Evolutionary conservation across 345 rosid species (phyloP).

Genomic region (Syzygium jambos): DNA sequence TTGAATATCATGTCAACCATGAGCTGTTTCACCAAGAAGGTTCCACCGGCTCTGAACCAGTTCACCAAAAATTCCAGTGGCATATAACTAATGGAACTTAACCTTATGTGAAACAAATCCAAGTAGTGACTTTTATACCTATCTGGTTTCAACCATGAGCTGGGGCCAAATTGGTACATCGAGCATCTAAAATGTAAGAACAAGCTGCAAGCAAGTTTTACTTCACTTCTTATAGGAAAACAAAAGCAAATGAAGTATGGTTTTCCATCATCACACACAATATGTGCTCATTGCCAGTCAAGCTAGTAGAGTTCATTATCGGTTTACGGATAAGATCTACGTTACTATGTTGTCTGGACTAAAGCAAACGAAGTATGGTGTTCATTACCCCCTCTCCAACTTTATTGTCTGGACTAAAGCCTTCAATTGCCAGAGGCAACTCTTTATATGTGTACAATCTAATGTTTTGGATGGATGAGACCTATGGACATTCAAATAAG

Average conservation of each 20-base stretch:
- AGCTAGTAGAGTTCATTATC: not conserved
- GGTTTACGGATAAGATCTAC: not conserved
- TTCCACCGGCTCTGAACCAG: no score
- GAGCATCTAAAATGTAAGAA: not conserved
- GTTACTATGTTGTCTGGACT: not conserved
- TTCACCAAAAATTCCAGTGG: not conserved
- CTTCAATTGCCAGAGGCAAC: slow-evolving; percentile 35
- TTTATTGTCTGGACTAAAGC: slow-evolving; percentile 41
- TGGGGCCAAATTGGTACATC: not conserved
- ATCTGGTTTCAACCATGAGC: not conserved
- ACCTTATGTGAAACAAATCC: not conserved
- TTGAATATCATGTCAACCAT: not conserved
- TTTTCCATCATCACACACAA: not conserved
- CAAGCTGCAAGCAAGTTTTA: not conserved
- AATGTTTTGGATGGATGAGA: slow-evolving; percentile 34
- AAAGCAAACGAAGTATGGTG: no score
- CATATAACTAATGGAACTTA: not conserved
- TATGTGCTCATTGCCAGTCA: not conserved
- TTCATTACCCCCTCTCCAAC: slow-evolving; percentile 39
- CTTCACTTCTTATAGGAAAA: not conserved
- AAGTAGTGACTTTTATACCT: not conserved
- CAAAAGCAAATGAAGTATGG: not conserved
- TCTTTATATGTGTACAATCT: slow-evolving; percentile 35
- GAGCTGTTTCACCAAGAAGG: no score
- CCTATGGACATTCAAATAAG: slow-evolving; percentile 22